These are phyloP conservation scores for Heimioporus punctisporus DNA, from an alignment of 1,284 basidiomycete species.

Conservation along the genomic window DNA sequence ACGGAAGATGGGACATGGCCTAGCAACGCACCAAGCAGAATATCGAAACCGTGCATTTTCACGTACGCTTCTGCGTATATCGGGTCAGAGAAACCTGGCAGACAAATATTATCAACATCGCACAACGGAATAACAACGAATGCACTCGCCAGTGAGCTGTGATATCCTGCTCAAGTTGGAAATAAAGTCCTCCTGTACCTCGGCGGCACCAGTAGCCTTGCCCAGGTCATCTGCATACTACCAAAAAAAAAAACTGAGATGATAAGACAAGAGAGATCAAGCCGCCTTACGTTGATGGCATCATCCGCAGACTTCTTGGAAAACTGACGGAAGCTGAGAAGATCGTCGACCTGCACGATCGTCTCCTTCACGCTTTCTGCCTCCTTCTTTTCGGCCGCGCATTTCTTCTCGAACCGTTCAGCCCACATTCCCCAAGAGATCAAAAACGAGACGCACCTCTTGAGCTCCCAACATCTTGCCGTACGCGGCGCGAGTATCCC, in stretches of 20 bases:
- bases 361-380: conserved; percentile 76
- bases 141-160: conserved; percentile 80
- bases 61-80: conserved; percentile 99
- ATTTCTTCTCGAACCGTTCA: conserved; percentile 47
- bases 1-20: neutral
- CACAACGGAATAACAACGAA: neutral
- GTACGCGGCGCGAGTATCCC: conserved; percentile 93
- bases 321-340: conserved; percentile 94
- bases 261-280: neutral
- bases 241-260: conserved; percentile 6
- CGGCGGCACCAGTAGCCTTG: conserved; percentile 86
- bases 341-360: conserved; percentile 91
- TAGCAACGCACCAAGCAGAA: conserved; percentile 69
- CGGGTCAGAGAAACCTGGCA: conserved; percentile 93
- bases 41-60: conserved; percentile 99
- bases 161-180: conserved; percentile 96
- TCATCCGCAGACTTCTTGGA: conserved; percentile 88
- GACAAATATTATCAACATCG: conserved; percentile 2
- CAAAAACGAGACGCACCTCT: conserved; percentile 59
- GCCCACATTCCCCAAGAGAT: neutral
- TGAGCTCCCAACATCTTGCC: conserved; percentile 94
- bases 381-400: conserved; percentile 88
- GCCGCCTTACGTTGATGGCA: conserved; percentile 71
- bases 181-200: conserved; percentile 93
- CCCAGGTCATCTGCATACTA: conserved; percentile 91